A percentile compares a stretch with the other conserved stretches of the same genome.
phyloP scores from a whole-genome alignment of 2,329 filamentous ascomycete genomes.

The Fusarium marasasianum region DNA sequence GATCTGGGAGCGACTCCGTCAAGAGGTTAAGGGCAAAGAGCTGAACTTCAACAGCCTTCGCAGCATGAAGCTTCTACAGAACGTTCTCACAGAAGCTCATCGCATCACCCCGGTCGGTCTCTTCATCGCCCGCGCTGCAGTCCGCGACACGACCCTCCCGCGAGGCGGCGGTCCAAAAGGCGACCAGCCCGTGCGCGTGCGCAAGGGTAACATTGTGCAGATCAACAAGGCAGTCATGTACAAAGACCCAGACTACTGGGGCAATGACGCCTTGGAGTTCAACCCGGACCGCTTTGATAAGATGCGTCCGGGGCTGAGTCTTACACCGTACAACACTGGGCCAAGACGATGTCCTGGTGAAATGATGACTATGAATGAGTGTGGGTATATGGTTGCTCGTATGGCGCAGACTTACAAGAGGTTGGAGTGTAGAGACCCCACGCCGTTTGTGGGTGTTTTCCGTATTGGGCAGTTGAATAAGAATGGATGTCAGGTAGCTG shows the following conservation, averaged over 20 bases:
- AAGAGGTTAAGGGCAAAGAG: background rate
- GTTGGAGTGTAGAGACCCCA: background rate
- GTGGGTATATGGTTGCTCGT: background rate
- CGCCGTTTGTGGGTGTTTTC: slow-evolving; percentile 1
- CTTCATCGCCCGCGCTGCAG: background rate
- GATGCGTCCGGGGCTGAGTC: background rate
- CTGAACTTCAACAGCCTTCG: background rate
- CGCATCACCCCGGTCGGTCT: background rate
- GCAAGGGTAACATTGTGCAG: background rate
- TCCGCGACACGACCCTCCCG: background rate
- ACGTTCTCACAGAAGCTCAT: background rate
- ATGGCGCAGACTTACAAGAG: background rate
- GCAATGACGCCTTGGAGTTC: background rate
- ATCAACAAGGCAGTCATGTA: slow-evolving; percentile 13
- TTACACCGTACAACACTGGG: background rate
- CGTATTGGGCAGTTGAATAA: slow-evolving; percentile 12
- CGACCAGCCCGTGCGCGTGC: background rate
- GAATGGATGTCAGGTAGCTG: background rate
- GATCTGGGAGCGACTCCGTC: background rate
- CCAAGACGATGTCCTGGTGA: slow-evolving; percentile 3
- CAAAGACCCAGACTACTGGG: slow-evolving; percentile 1
- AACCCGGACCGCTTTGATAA: background rate
- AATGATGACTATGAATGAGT: slow-evolving; percentile 4
- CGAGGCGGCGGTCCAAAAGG: background rate
- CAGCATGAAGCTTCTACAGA: background rate